phyloP scores from a whole-genome alignment of 805 yeast genomes.

The Metschnikowia aberdeeniae region DNA sequence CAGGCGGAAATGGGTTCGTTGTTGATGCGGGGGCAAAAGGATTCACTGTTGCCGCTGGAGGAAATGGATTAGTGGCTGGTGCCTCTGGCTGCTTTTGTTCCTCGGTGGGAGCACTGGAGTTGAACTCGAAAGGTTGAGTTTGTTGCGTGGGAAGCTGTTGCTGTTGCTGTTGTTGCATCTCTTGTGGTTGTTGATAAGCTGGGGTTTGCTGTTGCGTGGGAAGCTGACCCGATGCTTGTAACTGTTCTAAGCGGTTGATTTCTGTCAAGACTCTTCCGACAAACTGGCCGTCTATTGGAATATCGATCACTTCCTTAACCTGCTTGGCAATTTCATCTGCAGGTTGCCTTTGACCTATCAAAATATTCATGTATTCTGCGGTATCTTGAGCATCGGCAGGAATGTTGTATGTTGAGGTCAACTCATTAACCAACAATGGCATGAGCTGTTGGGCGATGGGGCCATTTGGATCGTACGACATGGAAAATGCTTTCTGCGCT shows the following conservation, averaged over 20 bases:
- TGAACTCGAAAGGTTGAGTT: background rate
- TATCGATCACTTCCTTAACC: slow-evolving; percentile 57
- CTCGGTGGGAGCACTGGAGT: background rate
- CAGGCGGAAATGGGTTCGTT: slow-evolving; percentile 9
- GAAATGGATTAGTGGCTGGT: slow-evolving; percentile 6
- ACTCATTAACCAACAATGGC: slow-evolving; percentile 32
- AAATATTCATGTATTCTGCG: slow-evolving; percentile 69
- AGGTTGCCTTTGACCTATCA: slow-evolving; percentile 64
- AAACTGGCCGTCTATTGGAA: slow-evolving; percentile 54
- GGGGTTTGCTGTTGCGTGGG: slow-evolving; percentile 8
- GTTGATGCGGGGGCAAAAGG: slow-evolving; percentile 9
- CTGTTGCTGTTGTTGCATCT: slow-evolving; percentile 7
- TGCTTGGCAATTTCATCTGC: slow-evolving; percentile 59
- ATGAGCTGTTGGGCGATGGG: slow-evolving; percentile 35
- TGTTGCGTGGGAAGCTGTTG: slow-evolving; percentile 7
- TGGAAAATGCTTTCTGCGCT: slow-evolving; percentile 4
- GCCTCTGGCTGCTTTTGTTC: background rate
- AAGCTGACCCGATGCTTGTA: slow-evolving; percentile 2
- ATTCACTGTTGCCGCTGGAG: slow-evolving; percentile 7
- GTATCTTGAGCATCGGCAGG: slow-evolving; percentile 36
- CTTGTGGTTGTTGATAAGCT: slow-evolving; percentile 8
- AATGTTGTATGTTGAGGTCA: slow-evolving; percentile 30
- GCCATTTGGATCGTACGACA: slow-evolving; percentile 39
- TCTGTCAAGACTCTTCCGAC: slow-evolving; percentile 57
- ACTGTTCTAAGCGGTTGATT: slow-evolving; percentile 26